These are phyloP conservation scores for Lentinus brumalis DNA, from an alignment of 768 basidiomycete genomes.

Conservation along the genomic window DNA sequence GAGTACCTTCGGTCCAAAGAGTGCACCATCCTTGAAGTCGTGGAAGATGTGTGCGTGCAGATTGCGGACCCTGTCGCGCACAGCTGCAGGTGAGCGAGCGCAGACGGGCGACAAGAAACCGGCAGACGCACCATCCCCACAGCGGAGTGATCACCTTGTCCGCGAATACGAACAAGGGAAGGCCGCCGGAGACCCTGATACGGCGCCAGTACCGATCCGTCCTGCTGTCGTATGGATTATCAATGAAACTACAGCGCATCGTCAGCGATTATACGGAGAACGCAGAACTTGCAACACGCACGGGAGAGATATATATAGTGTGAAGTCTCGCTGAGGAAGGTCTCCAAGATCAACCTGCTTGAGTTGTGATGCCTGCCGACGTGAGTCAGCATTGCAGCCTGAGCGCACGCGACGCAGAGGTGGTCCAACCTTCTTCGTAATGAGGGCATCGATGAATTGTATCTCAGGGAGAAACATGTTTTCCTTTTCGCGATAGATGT, in stretches of 20 bases:
- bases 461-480: not conserved
- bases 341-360: constrained; percentile 2
- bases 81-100: not conserved
- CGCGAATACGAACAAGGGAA: constrained; percentile 6
- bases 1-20: constrained; percentile 11
- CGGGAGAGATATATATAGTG: constrained; percentile 5
- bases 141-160: constrained; percentile 15
- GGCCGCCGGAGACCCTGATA: constrained; percentile 7
- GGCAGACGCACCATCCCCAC: constrained; percentile 3
- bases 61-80: constrained; percentile 6
- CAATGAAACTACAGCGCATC: not conserved
- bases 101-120: not conserved
- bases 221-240: not conserved
- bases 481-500: not conserved
- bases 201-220: not conserved
- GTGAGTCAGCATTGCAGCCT: not conserved
- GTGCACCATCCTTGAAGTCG: constrained; percentile 9
- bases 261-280: not conserved
- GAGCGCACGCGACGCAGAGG: not conserved
- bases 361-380: not conserved
- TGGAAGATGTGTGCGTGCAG: constrained; percentile 8
- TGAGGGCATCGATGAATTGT: constrained; percentile 7
- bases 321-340: constrained; percentile 3
- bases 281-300: not conserved
- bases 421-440: constrained; percentile 6